Percentiles rank a stretch among this genome's conserved stretches.
These are phyloP conservation scores for Epichloe typhina DNA, from an alignment of 2,329 filamentous ascomycete species.

Conservation along the genomic window DNA sequence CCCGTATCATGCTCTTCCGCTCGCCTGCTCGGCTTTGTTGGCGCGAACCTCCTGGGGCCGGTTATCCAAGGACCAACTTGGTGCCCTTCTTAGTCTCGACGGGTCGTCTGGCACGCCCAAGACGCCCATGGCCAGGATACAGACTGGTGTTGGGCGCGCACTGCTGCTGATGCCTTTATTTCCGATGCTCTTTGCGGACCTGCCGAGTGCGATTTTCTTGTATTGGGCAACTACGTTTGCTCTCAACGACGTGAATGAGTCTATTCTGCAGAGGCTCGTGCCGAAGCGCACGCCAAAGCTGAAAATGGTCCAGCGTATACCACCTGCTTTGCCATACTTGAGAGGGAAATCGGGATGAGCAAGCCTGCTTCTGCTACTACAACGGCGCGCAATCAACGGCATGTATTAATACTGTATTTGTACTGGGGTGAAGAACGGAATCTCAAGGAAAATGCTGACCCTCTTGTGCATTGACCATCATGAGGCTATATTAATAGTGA, in stretches of 20 bases:
- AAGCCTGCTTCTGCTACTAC: neutral
- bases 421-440: conserved; percentile 7
- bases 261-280: conserved; percentile 14
- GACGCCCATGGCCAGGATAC: conserved; percentile 11
- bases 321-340: conserved; percentile 12
- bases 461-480: conserved; percentile 6
- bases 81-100: conserved; percentile 13
- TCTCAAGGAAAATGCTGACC: conserved; percentile 5
- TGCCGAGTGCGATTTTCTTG: conserved; percentile 27
- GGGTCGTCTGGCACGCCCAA: conserved; percentile 7
- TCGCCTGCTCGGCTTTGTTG: conserved; percentile 19
- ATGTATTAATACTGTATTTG: neutral
- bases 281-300: conserved; percentile 10
- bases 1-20: conserved; percentile 35
- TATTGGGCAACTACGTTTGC: conserved; percentile 27
- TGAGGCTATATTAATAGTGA: conserved; percentile 4
- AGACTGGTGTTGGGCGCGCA: conserved; percentile 16
- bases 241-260: conserved; percentile 21
- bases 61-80: conserved; percentile 16
- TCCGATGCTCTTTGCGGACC: conserved; percentile 20
- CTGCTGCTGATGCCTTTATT: conserved; percentile 21
- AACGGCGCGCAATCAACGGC: too few species aligned
- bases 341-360: conserved; percentile 3
- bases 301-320: conserved; percentile 5
- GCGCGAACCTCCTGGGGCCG: conserved; percentile 17